Evolutionary conservation across 1,284 basidiomycete species (phyloP).

Genomic region (Gymnopus androsaceus): DNA sequence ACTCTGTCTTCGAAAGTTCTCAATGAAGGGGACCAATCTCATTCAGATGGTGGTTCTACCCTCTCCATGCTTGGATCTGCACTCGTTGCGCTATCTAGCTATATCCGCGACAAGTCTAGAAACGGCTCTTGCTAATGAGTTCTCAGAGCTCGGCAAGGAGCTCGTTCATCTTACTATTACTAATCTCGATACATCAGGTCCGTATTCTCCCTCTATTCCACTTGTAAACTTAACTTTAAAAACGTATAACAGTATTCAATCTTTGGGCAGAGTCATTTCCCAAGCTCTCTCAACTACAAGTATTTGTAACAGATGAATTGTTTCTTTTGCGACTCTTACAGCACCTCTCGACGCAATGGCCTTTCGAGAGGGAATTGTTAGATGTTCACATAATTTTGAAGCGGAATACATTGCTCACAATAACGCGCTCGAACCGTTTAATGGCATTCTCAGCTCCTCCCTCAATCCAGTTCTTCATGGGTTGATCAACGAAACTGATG

Average conservation of each 20-base stretch:
- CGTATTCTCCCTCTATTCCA: neutral
- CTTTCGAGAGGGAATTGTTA: neutral
- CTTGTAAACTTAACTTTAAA: neutral
- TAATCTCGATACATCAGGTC: conserved; percentile 1
- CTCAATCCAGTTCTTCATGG: neutral
- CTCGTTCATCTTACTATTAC: conserved; percentile 3
- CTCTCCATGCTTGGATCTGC: conserved; percentile 8
- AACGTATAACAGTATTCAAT: neutral
- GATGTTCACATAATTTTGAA: conserved; percentile 8
- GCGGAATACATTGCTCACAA: no score
- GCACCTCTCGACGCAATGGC: neutral
- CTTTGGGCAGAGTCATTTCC: neutral
- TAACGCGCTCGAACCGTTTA: no score
- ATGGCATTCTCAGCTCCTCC: no score
- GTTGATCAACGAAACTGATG: neutral
- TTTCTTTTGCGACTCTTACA: neutral
- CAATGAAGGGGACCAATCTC: conserved; percentile 1
- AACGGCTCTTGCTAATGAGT: neutral
- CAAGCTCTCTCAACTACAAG: neutral
- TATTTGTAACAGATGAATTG: conserved; percentile 3
- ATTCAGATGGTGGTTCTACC: conserved; percentile 2
- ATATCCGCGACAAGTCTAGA: neutral
- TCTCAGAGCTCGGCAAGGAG: neutral
- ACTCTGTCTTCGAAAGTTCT: conserved; percentile 5
- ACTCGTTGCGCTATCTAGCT: neutral